These are phyloP conservation scores for Zizania latifolia DNA, from an alignment of 176 grass and related monocot species.

Conservation along the genomic window DNA sequence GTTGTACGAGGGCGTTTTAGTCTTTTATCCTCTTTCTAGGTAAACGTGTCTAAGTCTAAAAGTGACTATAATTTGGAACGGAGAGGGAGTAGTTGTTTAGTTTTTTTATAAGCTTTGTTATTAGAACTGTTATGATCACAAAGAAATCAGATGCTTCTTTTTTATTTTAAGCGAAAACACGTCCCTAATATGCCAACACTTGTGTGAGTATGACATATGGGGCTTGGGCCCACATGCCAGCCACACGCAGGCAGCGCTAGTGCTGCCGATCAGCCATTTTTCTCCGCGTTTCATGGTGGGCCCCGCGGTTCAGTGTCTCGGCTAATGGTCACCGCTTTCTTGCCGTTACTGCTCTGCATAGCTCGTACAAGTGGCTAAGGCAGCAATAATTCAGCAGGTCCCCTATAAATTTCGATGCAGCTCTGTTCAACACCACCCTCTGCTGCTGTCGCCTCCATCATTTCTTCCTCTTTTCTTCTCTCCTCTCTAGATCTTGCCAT, in stretches of 20 bases:
- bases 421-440: background rate
- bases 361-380: background rate
- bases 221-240: background rate
- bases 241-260: background rate
- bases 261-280: background rate
- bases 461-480: background rate
- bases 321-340: background rate
- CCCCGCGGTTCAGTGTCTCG: background rate
- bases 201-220: background rate
- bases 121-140: too few relatives aligned
- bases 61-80: too few relatives aligned
- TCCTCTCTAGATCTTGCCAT: background rate
- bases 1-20: too few relatives aligned
- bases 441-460: background rate
- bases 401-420: conserved; percentile 21
- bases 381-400: background rate
- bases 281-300: background rate
- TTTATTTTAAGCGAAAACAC: too few relatives aligned
- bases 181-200: too few relatives aligned
- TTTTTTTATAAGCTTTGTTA: too few relatives aligned
- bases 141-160: too few relatives aligned
- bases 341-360: too few relatives aligned
- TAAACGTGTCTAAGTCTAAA: too few relatives aligned
- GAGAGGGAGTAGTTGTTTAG: too few relatives aligned
- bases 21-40: too few relatives aligned